Conservation (phyloP, 2,329 filamentous ascomycete genomes). For the Phialemonium atrogriseum region DNA sequence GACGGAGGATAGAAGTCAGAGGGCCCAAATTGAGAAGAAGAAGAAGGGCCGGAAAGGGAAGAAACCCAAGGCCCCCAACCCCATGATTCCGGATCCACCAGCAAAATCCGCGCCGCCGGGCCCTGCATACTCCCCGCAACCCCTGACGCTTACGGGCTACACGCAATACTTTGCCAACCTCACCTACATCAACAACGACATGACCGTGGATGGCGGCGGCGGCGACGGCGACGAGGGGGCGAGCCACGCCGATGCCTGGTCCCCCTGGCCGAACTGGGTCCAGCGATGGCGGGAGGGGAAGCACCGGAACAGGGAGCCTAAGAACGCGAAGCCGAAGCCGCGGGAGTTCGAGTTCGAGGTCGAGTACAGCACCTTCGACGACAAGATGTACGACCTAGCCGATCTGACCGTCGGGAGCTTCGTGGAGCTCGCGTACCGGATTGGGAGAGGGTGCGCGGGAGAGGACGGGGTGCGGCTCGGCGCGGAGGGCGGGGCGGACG, state of each 20-base stretch:
- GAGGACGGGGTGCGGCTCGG: slow-evolving; percentile 7
- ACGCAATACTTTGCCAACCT: slow-evolving; percentile 92
- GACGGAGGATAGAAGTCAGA: slow-evolving; percentile 5
- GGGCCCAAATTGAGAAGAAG: slow-evolving; percentile 22
- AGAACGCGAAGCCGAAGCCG: slow-evolving; percentile 45
- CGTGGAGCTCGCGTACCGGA: slow-evolving; percentile 69
- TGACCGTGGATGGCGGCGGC: slow-evolving; percentile 24
- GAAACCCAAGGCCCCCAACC: slow-evolving; percentile 49
- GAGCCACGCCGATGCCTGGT: too few species aligned
- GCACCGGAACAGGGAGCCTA: slow-evolving; percentile 49
- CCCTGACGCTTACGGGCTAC: slow-evolving; percentile 70
- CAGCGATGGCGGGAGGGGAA: slow-evolving; percentile 56
- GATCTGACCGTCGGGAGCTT: slow-evolving; percentile 82
- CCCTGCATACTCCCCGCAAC: slow-evolving; percentile 82
- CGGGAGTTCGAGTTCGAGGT: slow-evolving; percentile 65
- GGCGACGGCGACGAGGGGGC: slow-evolving; percentile 16
- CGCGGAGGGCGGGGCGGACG: slow-evolving; percentile 9
- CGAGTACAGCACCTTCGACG: slow-evolving; percentile 78
- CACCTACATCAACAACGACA: slow-evolving; percentile 77
- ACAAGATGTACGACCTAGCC: slow-evolving; percentile 63
- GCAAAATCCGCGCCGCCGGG: slow-evolving; percentile 67
- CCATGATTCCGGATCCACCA: slow-evolving; percentile 63
- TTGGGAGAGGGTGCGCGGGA: slow-evolving; percentile 44
- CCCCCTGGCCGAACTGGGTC: slow-evolving; percentile 16
- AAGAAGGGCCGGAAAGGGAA: slow-evolving; percentile 28